These are phyloP conservation scores for Sporothrix phasma DNA, from an alignment of 2,329 filamentous ascomycete species.

Conservation along the genomic window DNA sequence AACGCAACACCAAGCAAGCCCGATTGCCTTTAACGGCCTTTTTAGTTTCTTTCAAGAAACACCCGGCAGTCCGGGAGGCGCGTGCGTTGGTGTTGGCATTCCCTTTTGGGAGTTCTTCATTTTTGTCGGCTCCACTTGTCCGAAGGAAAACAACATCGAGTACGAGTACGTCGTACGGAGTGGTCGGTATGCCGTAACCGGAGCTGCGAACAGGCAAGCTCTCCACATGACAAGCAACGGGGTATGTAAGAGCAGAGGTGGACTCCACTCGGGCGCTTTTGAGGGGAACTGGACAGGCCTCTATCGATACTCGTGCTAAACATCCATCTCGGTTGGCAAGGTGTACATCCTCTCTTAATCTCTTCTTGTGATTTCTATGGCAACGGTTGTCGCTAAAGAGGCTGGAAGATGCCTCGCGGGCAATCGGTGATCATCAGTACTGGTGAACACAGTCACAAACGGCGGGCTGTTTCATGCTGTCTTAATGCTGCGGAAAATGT, in stretches of 20 bases:
- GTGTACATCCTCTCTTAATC: too few relatives aligned
- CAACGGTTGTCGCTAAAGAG: background rate
- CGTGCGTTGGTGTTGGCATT: background rate
- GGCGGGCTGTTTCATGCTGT: background rate
- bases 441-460: constrained; percentile 1
- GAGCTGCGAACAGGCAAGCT: background rate
- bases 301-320: too few relatives aligned
- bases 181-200: background rate
- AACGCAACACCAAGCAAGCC: background rate
- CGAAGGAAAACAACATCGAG: background rate
- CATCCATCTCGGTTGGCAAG: too few relatives aligned
- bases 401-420: background rate
- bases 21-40: background rate
- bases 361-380: background rate
- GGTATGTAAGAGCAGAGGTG: background rate
- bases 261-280: background rate
- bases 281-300: too few relatives aligned
- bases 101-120: background rate
- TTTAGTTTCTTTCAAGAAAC: too few relatives aligned
- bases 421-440: background rate
- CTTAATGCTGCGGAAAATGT: background rate
- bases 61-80: background rate
- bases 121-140: background rate
- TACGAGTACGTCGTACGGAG: background rate
- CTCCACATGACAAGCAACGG: background rate